These are phyloP conservation scores for Tolypocladium tropicale DNA, from an alignment of 2,329 filamentous ascomycete species.

Conservation along the genomic window DNA sequence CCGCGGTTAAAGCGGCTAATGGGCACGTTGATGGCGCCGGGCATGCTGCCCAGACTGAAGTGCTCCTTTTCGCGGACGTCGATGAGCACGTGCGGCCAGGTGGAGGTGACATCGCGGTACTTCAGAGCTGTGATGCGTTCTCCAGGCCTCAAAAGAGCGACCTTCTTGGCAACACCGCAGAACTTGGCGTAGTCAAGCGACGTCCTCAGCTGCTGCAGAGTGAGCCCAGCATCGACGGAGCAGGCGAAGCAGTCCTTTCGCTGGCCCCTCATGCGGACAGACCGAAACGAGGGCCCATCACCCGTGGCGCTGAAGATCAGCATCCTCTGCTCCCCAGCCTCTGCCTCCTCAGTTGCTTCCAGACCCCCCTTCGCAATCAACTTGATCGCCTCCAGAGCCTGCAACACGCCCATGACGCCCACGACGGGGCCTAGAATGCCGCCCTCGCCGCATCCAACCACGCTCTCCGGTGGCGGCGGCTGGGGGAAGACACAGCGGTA, in stretches of 20 bases:
- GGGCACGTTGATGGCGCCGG: slow-evolving; percentile 64
- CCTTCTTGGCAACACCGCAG: slow-evolving; percentile 54
- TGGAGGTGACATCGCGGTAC: slow-evolving; percentile 31
- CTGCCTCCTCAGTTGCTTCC: slow-evolving; percentile 7
- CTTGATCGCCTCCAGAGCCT: slow-evolving; percentile 83
- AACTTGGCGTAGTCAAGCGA: slow-evolving; percentile 78
- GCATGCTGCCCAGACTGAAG: slow-evolving; percentile 68
- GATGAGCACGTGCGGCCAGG: slow-evolving; percentile 47
- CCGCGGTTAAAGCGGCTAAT: slow-evolving; percentile 43
- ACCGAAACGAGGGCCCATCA: slow-evolving; percentile 48
- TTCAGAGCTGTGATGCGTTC: slow-evolving; percentile 59
- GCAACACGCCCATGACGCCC: slow-evolving; percentile 83
- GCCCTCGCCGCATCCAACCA: slow-evolving; percentile 83
- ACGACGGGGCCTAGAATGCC: slow-evolving; percentile 90
- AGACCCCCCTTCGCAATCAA: slow-evolving; percentile 45
- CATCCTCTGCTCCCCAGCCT: slow-evolving; percentile 20
- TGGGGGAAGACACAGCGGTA: slow-evolving; percentile 89
- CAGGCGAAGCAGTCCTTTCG: slow-evolving; percentile 69
- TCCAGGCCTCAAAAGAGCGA: slow-evolving; percentile 45
- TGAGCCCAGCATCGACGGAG: slow-evolving; percentile 48
- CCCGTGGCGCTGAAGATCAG: slow-evolving; percentile 38
- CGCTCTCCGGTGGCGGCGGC: slow-evolving; percentile 72
- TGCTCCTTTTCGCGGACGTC: slow-evolving; percentile 82
- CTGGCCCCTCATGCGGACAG: slow-evolving; percentile 61
- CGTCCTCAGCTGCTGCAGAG: slow-evolving; percentile 47